Evolutionary conservation across 140 eudicot species (phyloP).

Genomic region (Bidens hawaiensis): DNA sequence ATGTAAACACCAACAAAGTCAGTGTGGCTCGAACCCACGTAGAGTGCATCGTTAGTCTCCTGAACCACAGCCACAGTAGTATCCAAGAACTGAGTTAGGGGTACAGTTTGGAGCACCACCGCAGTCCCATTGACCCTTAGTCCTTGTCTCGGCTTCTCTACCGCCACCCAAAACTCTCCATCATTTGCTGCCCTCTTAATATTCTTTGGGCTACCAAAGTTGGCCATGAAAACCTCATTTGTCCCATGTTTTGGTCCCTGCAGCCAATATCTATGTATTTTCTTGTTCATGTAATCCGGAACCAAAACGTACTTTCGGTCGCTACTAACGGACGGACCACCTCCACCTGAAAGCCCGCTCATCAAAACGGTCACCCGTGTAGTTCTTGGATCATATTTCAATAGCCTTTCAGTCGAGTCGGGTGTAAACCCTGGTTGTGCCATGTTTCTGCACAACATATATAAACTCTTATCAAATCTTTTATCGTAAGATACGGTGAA

Average conservation of each 20-base stretch:
- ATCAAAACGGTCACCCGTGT: constrained; percentile 24
- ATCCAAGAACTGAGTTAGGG: constrained; percentile 1
- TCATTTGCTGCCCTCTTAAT: constrained; percentile 23
- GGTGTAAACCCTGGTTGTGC: constrained; percentile 19
- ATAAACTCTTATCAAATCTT: too few species aligned
- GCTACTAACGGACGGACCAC: constrained; percentile 45
- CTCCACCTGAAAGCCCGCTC: constrained; percentile 34
- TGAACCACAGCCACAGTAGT: constrained; percentile 18
- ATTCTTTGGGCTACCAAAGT: constrained; percentile 21
- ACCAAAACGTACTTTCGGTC: constrained; percentile 39
- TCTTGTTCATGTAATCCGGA: constrained; percentile 23
- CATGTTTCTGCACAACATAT: constrained; percentile 15
- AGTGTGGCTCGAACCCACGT: constrained; percentile 20
- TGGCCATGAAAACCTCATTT: constrained; percentile 17
- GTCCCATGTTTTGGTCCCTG: constrained; percentile 33
- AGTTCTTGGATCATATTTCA: constrained; percentile 45
- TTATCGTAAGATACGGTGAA: too few species aligned
- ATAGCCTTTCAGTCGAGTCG: constrained; percentile 37
- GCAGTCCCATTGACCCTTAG: constrained; percentile 25
- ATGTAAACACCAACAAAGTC: constrained; percentile 31
- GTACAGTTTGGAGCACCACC: constrained; percentile 18
- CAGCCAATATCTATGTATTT: constrained; percentile 40
- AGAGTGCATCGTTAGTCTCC: constrained; percentile 18
- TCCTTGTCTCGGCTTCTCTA: constrained; percentile 16
- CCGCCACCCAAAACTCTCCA: constrained; percentile 38